Base-by-base conservation (phyloP, 1,284 basidiomycete genomes). In the Pyrrhoderma lamaoense region DNA sequence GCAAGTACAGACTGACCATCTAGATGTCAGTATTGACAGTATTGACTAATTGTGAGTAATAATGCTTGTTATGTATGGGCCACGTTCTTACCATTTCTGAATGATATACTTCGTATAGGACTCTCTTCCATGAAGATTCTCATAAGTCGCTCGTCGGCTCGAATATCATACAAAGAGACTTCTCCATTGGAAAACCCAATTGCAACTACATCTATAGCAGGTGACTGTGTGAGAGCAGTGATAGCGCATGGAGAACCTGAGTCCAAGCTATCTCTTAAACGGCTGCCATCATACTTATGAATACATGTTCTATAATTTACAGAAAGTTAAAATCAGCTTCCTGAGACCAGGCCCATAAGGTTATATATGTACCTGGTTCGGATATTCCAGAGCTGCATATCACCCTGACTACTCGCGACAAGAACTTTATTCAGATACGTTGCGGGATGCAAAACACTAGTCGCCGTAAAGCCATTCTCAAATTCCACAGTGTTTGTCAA, bases 371-470 rank as follows among this genome's bases (percentile, higher is more conserved):
- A 92, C 87, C 80, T 77, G 4, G 92, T 85, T 9, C 82, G 76
- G 55, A 93, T 84, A 66, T 99, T 99, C 92, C 93, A 99, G n/a
- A 99, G 69, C 57, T 95, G 89, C 60, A 99, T 68, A 48, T 73
- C 72, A 8, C 96, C 96, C 64, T 93, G 76, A 52, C 73, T 77
- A 58, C 89, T 90, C 1, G 85, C 85, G 8, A 99, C 79, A 1
- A 99, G 73, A 1, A 99, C 76, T 70, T 99, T 99, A 74, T 99
- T 98, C 49, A 99, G 69, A 67, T 99, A 99, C 3, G 96, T 99
- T 1, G 93, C 86, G 0, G 96, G 96, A 66, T 99, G 96, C 4
- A 97, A 73, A 25, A 97, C 69, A 16, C 75, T 77, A 8, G 82
- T 88, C 8, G 95, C 94, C 1, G 82, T 87, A 65, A 98, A 98